Base-by-base conservation (phyloP, 306 rosid species). In the Dalbergia cochinchinensis region DNA sequence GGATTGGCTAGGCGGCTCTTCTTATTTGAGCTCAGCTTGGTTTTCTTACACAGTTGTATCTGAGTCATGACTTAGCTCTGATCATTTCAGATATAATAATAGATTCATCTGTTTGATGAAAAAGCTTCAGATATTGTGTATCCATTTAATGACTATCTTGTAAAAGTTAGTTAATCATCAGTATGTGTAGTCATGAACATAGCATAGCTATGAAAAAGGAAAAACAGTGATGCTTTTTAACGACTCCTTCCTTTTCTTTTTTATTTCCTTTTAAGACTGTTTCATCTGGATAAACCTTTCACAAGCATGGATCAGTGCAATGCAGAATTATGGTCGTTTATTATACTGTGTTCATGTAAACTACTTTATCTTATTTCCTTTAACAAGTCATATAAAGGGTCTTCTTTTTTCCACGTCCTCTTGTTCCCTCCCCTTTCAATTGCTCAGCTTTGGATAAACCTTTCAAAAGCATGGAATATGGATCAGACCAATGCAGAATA, bases 391-490 rank as follows among this genome's bases (percentile, higher is more conserved):
- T 50, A 50, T 50, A 50, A 50, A 50, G 55, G 55, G 55, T 50
- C 55, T 13, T 42, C 48, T 8, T 42, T 42, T 42, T 9, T 7
- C 48, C 48, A 42, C 48, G 3, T 42, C 48, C 48, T 42, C 9
- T 42, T 8, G 48, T 42, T 42, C 48, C 48, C 48, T 9, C 48
- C 11, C 48, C 31, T 42, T 50, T 54, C 65, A 54, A 66, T 55
- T 78, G 67, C 34, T 67, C 22, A 65, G 57, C 76, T 78, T 59
- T 6, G 31, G 33, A 39, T 41, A 78, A 69, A 69, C 41, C 59
- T 13, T 48, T 26, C 35, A 12, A 69, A 66, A 50, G 31, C 31
- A 26, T 26, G 31, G 31, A 26, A 26, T 60, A 60, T 63, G 37
- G 26, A 63, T 71, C 41, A 58, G 48, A 31, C 71, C 7, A 10